A percentile compares a stretch with the other conserved stretches of the same genome.
Conservation (phyloP, 371 early-diverging fungal genomes). For the Apophysomyces sp. region DNA sequence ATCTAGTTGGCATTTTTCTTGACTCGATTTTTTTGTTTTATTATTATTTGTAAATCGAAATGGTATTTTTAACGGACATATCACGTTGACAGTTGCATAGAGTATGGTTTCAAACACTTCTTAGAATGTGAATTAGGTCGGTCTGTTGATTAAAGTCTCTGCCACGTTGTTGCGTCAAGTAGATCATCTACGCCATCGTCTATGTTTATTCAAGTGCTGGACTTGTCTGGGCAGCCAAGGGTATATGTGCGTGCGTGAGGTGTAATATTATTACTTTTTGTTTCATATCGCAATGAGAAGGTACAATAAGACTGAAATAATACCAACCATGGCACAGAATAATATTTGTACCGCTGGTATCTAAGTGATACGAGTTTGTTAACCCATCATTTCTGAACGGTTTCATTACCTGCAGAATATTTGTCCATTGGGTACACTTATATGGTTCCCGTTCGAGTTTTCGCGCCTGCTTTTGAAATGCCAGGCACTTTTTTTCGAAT, state of each 20-base stretch:
- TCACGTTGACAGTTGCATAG: neutral
- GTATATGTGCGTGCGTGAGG: neutral
- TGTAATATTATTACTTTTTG: neutral
- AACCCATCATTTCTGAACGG: neutral
- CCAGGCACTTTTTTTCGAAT: constrained; percentile 14
- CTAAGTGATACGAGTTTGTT: neutral
- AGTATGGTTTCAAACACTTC: neutral
- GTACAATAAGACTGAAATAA: constrained; percentile 20
- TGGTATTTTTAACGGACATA: neutral
- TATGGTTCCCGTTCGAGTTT: neutral
- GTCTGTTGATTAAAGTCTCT: neutral
- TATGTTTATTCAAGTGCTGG: neutral
- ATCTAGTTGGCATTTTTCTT: constrained; percentile 5
- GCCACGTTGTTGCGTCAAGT: neutral
- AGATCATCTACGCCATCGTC: neutral
- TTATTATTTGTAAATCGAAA: neutral
- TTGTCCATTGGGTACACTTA: neutral
- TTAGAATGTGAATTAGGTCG: neutral
- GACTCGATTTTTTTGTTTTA: neutral
- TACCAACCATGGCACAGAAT: constrained; percentile 14
- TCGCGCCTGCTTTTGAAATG: constrained; percentile 6
- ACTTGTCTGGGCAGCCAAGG: neutral
- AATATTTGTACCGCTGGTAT: constrained; percentile 15
- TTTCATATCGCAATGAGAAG: constrained; percentile 14
- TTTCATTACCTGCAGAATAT: constrained; percentile 18